Conservation (phyloP, 371 early-diverging fungal genomes). For the Nematocida displodere region DNA sequence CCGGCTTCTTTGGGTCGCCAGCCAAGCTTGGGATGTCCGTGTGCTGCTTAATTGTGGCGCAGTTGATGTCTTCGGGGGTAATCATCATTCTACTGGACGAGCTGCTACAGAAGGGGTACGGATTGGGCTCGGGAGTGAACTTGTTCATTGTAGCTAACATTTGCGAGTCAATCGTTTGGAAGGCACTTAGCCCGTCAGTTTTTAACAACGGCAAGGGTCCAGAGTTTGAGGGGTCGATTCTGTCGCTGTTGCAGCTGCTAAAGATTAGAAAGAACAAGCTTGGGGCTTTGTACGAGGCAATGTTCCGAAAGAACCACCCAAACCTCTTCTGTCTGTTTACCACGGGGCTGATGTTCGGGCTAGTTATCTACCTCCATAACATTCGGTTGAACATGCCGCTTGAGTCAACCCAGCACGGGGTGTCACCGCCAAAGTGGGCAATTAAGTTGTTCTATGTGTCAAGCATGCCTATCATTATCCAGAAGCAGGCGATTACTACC, state of each 20-base stretch:
- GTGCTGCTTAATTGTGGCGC: constrained; percentile 81
- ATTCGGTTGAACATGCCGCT: constrained; percentile 96
- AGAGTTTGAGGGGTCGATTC: constrained; percentile 95
- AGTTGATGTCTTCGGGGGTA: constrained; percentile 87
- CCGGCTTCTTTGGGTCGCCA: constrained; percentile 92
- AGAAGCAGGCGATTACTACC: constrained; percentile 87
- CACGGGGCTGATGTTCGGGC: constrained; percentile 79
- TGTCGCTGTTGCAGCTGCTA: constrained; percentile 85
- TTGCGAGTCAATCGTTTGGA: constrained; percentile 97
- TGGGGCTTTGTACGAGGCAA: constrained; percentile 89
- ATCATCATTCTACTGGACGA: constrained; percentile 96
- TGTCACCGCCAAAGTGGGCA: constrained; percentile 89
- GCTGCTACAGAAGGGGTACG: constrained; percentile 99
- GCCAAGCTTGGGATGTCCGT: constrained; percentile 82
- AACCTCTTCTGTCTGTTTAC: constrained; percentile 85
- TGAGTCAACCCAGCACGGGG: constrained; percentile 85
- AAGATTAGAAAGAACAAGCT: constrained; percentile 89
- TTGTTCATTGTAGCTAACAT: constrained; percentile 98
- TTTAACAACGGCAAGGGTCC: constrained; percentile 89
- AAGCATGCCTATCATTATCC: constrained; percentile 98
- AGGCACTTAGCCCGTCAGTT: constrained; percentile 88
- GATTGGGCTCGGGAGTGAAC: constrained; percentile 96
- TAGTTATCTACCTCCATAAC: constrained; percentile 96
- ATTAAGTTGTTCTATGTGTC: constrained; percentile 98
- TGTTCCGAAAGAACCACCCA: constrained; percentile 88